phyloP scores from a whole-genome alignment of 2,329 filamentous ascomycete genomes.

The Elsinoe batatas region DNA sequence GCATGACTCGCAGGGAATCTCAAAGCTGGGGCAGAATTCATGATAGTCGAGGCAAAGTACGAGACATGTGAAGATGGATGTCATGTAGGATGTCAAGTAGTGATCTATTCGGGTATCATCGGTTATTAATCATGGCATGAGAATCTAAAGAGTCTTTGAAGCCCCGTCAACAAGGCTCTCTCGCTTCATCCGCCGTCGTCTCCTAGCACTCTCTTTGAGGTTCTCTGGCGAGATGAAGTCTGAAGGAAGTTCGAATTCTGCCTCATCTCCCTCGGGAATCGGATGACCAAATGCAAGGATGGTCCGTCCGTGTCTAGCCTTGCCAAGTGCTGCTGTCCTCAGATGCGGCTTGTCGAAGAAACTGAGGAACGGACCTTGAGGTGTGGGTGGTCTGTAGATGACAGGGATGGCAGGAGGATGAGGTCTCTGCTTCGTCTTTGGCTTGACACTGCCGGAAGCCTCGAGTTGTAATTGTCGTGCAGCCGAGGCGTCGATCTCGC shows the following conservation, averaged over 20 bases:
- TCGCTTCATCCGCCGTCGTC: constrained; percentile 51
- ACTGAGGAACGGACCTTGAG: constrained; percentile 62
- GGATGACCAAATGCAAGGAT: constrained; percentile 72
- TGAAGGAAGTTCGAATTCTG: constrained; percentile 65
- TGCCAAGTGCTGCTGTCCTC: constrained; percentile 68
- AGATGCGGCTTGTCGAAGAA: constrained; percentile 77
- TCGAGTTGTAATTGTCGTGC: constrained; percentile 69
- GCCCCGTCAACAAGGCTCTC: constrained; percentile 31
- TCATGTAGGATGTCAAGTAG: neutral
- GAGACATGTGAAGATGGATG: neutral
- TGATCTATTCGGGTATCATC: constrained; percentile 8
- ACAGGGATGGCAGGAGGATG: constrained; percentile 24
- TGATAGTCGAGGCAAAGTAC: neutral
- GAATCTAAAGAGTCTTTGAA: constrained; percentile 19
- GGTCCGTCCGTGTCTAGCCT: constrained; percentile 58
- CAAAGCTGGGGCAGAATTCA: neutral
- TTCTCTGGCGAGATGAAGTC: constrained; percentile 46
- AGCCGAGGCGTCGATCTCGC: constrained; percentile 59
- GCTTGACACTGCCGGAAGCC: constrained; percentile 12
- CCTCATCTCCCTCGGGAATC: constrained; percentile 60
- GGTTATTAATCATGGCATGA: constrained; percentile 2
- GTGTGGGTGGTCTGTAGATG: constrained; percentile 22
- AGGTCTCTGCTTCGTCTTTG: constrained; percentile 14
- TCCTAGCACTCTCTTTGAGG: constrained; percentile 49
- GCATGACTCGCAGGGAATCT: neutral